Conservation (phyloP, 1,284 basidiomycete genomes). For the Mycena citricolor region DNA sequence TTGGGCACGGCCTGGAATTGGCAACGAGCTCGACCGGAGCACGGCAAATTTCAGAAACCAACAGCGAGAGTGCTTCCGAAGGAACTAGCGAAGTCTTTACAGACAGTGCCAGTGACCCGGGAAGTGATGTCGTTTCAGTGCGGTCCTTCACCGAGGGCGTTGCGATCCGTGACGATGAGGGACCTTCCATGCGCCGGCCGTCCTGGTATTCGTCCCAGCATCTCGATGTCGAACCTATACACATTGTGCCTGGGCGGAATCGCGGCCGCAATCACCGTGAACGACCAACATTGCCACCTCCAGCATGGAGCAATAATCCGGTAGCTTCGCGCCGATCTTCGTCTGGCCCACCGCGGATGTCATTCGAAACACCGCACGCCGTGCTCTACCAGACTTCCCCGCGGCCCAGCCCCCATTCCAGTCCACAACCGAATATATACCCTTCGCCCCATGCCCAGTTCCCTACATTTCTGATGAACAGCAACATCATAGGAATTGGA, state of each 20-base stretch:
- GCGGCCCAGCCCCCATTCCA: conserved; percentile 22
- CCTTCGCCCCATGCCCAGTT: conserved; percentile 17
- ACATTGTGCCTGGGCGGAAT: conserved; percentile 1
- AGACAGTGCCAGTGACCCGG: conserved; percentile 22
- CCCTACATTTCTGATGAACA: conserved; percentile 18
- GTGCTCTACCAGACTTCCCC: conserved; percentile 24
- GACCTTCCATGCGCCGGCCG: conserved; percentile 12
- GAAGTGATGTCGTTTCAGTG: conserved; percentile 22
- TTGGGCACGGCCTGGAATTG: conserved; percentile 62
- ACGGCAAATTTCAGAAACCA: conserved; percentile 19
- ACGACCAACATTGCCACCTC: conserved; percentile 7
- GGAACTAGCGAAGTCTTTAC: conserved; percentile 22
- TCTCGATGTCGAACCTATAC: conserved; percentile 12
- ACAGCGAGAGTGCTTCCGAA: conserved; percentile 18
- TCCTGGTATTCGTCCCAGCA: conserved; percentile 21
- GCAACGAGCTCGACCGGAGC: conserved; percentile 64
- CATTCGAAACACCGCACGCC: conserved; percentile 19
- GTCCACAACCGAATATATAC: conserved; percentile 23
- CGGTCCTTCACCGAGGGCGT: conserved; percentile 24
- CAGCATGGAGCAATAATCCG: conserved; percentile 13
- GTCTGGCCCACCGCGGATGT: conserved; percentile 18
- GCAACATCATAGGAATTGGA: conserved; percentile 18
- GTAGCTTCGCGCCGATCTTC: conserved; percentile 19
- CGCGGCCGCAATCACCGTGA: conserved; percentile 22
- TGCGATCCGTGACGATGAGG: conserved; percentile 12